phyloP scores from a whole-genome alignment of 345 rosid species.

The Viola odorata region DNA sequence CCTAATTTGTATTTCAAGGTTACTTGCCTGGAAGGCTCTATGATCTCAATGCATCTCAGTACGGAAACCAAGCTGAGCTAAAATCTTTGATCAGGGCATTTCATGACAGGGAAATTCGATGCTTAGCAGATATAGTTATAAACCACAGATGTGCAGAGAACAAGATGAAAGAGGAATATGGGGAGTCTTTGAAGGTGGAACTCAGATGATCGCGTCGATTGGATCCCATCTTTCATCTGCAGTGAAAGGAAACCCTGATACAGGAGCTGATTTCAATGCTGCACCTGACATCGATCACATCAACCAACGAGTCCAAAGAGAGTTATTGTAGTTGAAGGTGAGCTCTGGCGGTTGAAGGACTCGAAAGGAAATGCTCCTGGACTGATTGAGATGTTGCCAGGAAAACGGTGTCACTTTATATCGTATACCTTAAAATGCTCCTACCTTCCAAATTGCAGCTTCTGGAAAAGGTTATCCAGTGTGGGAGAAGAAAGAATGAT shows the following conservation, averaged over 20 bases:
- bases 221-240: conserved; percentile 78
- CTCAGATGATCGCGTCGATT: conserved; percentile 68
- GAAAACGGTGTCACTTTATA: conserved; percentile 72
- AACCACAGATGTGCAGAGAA: conserved; percentile 80
- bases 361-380: conserved; percentile 71
- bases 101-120: conserved; percentile 49
- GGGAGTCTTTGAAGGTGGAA: conserved; percentile 80
- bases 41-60: conserved; percentile 64
- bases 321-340: conserved; percentile 68
- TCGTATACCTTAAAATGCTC: too few species aligned
- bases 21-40: conserved; percentile 85
- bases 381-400: conserved; percentile 59
- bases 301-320: conserved; percentile 55
- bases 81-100: conserved; percentile 50
- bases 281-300: conserved; percentile 92
- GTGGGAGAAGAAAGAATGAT: conserved; percentile 56
- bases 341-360: conserved; percentile 70
- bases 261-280: conserved; percentile 37
- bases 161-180: conserved; percentile 59
- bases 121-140: conserved; percentile 81
- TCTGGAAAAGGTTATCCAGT: conserved; percentile 51
- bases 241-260: conserved; percentile 56
- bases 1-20: conserved; percentile 27
- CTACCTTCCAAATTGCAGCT: too few species aligned
- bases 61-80: conserved; percentile 51